Evolutionary conservation across 129 eudicot species (phyloP).

Genomic region (Solidago caesia): DNA sequence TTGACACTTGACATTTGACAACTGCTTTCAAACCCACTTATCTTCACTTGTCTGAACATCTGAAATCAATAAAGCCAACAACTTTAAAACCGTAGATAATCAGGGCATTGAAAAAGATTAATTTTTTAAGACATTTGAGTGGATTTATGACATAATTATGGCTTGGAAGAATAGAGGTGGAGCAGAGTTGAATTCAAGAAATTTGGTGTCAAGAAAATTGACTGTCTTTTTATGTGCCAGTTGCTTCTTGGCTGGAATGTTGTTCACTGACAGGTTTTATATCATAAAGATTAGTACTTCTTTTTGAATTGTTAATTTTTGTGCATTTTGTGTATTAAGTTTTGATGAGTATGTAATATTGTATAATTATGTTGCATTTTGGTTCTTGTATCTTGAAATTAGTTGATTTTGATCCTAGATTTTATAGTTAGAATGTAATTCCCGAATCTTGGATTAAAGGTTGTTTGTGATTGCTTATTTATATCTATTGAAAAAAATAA

Average conservation of each 20-base stretch:
- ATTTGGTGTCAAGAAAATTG: constrained; percentile 55
- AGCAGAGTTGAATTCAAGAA: constrained; percentile 48
- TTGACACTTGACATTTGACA: not conserved
- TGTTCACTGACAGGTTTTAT: constrained; percentile 83
- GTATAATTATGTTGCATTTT: not conserved
- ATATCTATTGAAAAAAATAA: not conserved
- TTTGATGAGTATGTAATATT: not conserved
- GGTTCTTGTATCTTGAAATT: not conserved
- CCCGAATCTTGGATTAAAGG: not conserved
- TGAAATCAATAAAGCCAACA: not conserved
- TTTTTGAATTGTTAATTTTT: not conserved
- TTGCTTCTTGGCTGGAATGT: constrained; percentile 87
- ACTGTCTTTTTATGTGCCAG: constrained; percentile 56
- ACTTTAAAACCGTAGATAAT: not conserved
- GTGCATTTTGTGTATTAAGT: constrained; percentile 1
- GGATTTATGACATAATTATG: constrained; percentile 33
- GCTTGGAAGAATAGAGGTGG: constrained; percentile 70
- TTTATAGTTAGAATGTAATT: not conserved
- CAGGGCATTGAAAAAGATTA: not conserved
- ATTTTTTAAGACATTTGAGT: not conserved
- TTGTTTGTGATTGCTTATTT: not conserved
- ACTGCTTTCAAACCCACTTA: not conserved
- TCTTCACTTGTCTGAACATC: not conserved
- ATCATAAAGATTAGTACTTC: constrained; percentile 2
- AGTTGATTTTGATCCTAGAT: not conserved